Evolutionary conservation across 2,329 filamentous ascomycete species (phyloP).

Genomic region (Scedosporium aurantiacum): DNA sequence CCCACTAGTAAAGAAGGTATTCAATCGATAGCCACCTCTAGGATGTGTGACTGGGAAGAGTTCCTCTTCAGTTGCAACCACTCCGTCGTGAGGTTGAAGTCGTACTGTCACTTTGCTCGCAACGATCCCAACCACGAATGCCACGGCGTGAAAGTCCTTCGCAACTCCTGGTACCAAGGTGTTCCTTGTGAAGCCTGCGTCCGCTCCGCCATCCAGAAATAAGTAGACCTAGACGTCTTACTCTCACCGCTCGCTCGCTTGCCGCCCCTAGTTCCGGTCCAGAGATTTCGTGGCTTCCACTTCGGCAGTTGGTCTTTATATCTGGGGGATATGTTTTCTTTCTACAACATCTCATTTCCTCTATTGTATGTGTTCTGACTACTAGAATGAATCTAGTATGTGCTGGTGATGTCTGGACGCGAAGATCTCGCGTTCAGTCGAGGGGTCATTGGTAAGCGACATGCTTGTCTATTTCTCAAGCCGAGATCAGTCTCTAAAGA

Average conservation of each 20-base stretch:
- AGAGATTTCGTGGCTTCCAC: too few species aligned
- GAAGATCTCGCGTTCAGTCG: too few species aligned
- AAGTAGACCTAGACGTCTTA: not conserved
- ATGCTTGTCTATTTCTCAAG: too few species aligned
- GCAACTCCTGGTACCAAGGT: slow-evolving; percentile 46
- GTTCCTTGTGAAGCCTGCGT: slow-evolving; percentile 40
- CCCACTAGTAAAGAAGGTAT: not conserved
- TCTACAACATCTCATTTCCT: too few species aligned
- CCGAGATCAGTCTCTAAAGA: too few species aligned
- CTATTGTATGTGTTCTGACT: too few species aligned
- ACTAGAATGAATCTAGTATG: too few species aligned
- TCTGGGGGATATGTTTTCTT: too few species aligned
- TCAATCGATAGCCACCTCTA: slow-evolving; percentile 10
- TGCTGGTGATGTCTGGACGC: too few species aligned
- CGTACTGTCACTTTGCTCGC: slow-evolving; percentile 64
- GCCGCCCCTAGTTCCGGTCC: too few species aligned
- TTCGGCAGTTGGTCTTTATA: too few species aligned
- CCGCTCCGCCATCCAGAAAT: not conserved
- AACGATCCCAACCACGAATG: slow-evolving; percentile 62
- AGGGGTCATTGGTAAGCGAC: too few species aligned
- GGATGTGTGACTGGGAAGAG: slow-evolving; percentile 63
- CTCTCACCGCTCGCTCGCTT: not conserved
- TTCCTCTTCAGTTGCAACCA: slow-evolving; percentile 58
- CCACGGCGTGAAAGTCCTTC: slow-evolving; percentile 53
- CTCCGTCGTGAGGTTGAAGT: slow-evolving; percentile 46